Conservation (phyloP, 2,329 filamentous ascomycete genomes). For the Juglanconis oblonga region DNA sequence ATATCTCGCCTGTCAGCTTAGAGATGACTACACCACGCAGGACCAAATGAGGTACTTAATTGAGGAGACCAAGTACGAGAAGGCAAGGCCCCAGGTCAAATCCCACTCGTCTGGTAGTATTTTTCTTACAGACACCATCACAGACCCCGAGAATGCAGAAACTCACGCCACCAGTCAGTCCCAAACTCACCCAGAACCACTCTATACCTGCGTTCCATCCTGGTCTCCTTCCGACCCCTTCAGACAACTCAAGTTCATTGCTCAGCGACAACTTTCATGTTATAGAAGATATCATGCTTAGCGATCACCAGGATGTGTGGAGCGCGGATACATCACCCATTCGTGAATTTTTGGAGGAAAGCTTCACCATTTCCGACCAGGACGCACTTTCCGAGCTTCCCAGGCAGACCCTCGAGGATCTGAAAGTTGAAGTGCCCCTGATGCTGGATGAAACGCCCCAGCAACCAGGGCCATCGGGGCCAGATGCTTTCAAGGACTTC, state of each 20-base stretch:
- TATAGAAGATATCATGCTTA: conserved; percentile 23
- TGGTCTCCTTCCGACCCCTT: conserved; percentile 22
- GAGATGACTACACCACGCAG: conserved; percentile 18
- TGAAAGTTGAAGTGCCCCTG: conserved; percentile 25
- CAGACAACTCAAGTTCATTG: conserved; percentile 19
- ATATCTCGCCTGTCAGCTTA: conserved; percentile 21
- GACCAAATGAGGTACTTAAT: conserved; percentile 18
- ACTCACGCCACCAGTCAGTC: conserved; percentile 26
- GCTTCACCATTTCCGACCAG: conserved; percentile 6
- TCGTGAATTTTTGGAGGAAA: conserved; percentile 1
- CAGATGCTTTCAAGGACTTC: conserved; percentile 16
- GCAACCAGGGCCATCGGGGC: background rate
- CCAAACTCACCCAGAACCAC: conserved; percentile 11
- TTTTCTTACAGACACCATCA: background rate
- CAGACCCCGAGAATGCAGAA: conserved; percentile 17
- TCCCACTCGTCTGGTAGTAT: background rate
- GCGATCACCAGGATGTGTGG: conserved; percentile 22
- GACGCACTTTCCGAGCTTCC: background rate
- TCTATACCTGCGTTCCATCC: conserved; percentile 19
- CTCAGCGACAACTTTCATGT: conserved; percentile 23
- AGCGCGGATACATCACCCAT: conserved; percentile 18
- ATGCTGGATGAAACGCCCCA: conserved; percentile 14
- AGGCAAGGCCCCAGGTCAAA: conserved; percentile 18
- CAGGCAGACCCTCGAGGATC: conserved; percentile 9
- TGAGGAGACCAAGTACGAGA: conserved; percentile 17